phyloP scores from a whole-genome alignment of 169 alveolate genomes.

The Cryptosporidium sp. region DNA sequence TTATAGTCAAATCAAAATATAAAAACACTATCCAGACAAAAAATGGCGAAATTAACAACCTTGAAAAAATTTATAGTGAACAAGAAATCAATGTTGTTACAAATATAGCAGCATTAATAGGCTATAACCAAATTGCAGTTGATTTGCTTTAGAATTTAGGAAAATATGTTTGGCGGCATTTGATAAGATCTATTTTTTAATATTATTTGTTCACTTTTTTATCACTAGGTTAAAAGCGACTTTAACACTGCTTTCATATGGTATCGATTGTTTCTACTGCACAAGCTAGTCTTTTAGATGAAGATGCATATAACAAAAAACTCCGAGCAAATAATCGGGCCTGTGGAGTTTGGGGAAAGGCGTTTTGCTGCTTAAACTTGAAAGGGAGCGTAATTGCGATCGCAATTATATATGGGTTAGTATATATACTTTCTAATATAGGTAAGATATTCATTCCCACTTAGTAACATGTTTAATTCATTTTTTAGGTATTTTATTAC shows the following conservation, averaged over 20 bases:
- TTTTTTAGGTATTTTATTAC: not conserved
- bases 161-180: constrained; percentile 25
- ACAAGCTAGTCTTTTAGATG: constrained; percentile 40
- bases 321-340: not conserved
- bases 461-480: not conserved
- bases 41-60: not conserved
- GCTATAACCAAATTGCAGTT: constrained; percentile 65
- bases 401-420: constrained; percentile 31
- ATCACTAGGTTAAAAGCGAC: not conserved
- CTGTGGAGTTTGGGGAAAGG: constrained; percentile 74
- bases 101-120: constrained; percentile 45
- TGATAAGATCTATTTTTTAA: constrained; percentile 40
- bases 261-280: constrained; percentile 75
- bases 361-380: constrained; percentile 59
- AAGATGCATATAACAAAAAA: constrained; percentile 25
- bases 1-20: not conserved
- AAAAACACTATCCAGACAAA: not conserved
- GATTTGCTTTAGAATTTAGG: constrained; percentile 23
- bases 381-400: constrained; percentile 30
- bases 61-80: constrained; percentile 15
- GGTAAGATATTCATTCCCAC: constrained; percentile 17
- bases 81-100: constrained; percentile 32
- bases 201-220: not conserved
- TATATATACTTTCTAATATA: not conserved
- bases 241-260: constrained; percentile 12